phyloP scores from a whole-genome alignment of 345 rosid species.

The Brassica napus region Da-Ae NC_063437.1:19615501-19616000 shows the following conservation, averaged over 20 bases:
- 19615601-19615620: conserved; percentile 89
- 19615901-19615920: conserved; percentile 70
- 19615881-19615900: conserved; percentile 82
- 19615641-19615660: conserved; percentile 64
- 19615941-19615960: conserved; percentile 80
- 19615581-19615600: conserved; percentile 58
- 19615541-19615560: conserved; percentile 85
- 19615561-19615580: conserved; percentile 51
- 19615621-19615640: conserved; percentile 89
- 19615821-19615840: background rate
- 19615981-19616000: too few relatives aligned
- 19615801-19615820: background rate
- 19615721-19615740: background rate
- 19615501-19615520: background rate
- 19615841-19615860: background rate
- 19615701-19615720: background rate
- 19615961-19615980: conserved; percentile 35
- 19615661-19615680: background rate
- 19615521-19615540: conserved; percentile 63
- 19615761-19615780: background rate
- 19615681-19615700: background rate
- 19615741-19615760: background rate
- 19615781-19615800: background rate
- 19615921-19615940: conserved; percentile 61
- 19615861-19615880: conserved; percentile 12